Percentiles rank a stretch among this genome's conserved stretches.
phyloP scores from a whole-genome alignment of 306 rosid genomes.

The Dryas drummondii region DNA sequence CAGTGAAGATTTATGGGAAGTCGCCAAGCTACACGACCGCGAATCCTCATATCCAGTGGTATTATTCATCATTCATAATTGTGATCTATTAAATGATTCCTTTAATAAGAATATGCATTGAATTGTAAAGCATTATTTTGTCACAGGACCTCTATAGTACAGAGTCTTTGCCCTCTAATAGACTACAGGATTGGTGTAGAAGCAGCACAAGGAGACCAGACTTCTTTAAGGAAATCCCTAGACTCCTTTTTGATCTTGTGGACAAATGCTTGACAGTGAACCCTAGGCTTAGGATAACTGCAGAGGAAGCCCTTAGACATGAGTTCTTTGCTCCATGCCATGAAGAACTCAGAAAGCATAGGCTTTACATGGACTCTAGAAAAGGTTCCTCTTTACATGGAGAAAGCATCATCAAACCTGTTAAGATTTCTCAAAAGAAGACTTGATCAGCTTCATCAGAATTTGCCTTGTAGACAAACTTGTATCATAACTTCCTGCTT shows the following conservation, averaged over 20 bases:
- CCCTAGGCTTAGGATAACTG: conserved; percentile 59
- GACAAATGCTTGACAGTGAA: conserved; percentile 64
- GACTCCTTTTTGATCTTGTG: conserved; percentile 56
- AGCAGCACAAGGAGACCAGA: conserved; percentile 50
- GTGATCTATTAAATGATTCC: background rate
- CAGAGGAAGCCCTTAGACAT: conserved; percentile 63
- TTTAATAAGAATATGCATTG: background rate
- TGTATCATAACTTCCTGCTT: background rate
- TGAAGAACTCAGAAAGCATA: conserved; percentile 40
- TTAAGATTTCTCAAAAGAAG: conserved; percentile 9
- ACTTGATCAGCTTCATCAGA: background rate
- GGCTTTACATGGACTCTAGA: conserved; percentile 28
- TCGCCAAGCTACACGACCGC: conserved; percentile 70
- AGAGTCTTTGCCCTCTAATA: conserved; percentile 40
- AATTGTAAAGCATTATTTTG: background rate
- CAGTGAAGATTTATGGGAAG: conserved; percentile 73
- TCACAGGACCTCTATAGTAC: conserved; percentile 56
- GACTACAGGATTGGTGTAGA: conserved; percentile 59
- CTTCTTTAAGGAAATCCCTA: conserved; percentile 44
- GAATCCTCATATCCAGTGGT: conserved; percentile 63
- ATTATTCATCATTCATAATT: conserved; percentile 23
- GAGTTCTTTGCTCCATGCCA: conserved; percentile 55
- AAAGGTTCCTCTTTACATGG: conserved; percentile 11
- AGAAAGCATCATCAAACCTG: conserved; percentile 13
- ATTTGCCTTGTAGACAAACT: background rate